Evolutionary conservation across 2,329 filamentous ascomycete genomes (phyloP), one percentile per base, ranked within the genome.

Genomic region (Tolypocladium amazonense): DNA sequence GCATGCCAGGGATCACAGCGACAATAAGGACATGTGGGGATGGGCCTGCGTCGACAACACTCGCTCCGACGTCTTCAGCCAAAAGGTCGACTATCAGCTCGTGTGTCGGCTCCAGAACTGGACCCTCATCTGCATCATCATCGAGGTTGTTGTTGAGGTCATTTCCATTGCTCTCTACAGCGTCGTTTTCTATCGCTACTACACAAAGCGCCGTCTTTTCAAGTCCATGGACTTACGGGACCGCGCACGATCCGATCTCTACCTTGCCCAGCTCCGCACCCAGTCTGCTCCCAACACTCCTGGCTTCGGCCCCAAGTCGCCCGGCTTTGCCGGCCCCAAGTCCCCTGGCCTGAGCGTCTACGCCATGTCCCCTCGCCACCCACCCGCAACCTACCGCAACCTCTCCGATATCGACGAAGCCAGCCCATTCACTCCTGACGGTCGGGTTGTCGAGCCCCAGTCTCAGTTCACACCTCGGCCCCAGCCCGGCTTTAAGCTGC

Each of bases 161-260:
- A 88, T 97, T 70, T 91, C 89, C 71, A 96, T 99, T 73, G 80
- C 86, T 58, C 90, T 99, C 69, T 99, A 99, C 81, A 91, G 85
- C 70, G 83, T 97, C 71, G 87, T 97, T 73, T 97, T 97, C 81
- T 97, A 96, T 82, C 89, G 94, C 68, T 95, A 96, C 82, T 96
- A 92, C 85, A 92, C 89, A 66, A 99, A 97, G 83, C 89, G 91
- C 73, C 89, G 89, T 72, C 89, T 99, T 63, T 87, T 89, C 76
- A 97, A 97, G 82, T 92, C 92, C 64, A 99, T 99, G 94, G 89
- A 96, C 72, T 81, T 89, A 72, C 91, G 94, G 68, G 94, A 99
- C 81, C 89, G 90, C 71, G 94, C 94, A 65, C 89, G 94, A 63
- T 93, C 90, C 62, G 92, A 97, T 73, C 85, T 99, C 64, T 97